Percentiles rank a stretch among this genome's conserved stretches.
Conservation (phyloP, 306 rosid genomes). For the Fagus crenata region DNA sequence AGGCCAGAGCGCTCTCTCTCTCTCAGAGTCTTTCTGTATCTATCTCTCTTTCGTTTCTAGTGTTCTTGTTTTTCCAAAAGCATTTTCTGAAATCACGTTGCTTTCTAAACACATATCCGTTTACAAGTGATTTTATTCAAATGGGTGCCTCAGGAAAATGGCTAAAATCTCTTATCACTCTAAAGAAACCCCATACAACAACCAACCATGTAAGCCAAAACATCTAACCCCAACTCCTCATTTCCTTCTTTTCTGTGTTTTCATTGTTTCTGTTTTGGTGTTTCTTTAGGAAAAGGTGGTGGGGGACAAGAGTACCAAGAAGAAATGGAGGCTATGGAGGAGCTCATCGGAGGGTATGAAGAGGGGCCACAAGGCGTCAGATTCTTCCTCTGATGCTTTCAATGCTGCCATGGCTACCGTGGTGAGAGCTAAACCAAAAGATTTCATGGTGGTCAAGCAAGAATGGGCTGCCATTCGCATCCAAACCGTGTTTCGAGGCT, state of each 20-base stretch:
- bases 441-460: slow-evolving; percentile 57
- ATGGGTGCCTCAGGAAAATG: slow-evolving; percentile 87
- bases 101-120: neutral
- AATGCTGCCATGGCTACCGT: slow-evolving; percentile 76
- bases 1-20: neutral
- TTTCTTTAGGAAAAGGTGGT: slow-evolving; percentile 49
- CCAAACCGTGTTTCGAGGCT: slow-evolving; percentile 74
- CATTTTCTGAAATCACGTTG: slow-evolving; percentile 9
- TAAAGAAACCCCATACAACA: slow-evolving; percentile 42
- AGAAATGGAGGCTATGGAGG: slow-evolving; percentile 88
- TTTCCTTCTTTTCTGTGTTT: neutral
- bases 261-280: slow-evolving; percentile 7
- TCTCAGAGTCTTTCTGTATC: neutral
- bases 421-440: slow-evolving; percentile 64
- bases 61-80: slow-evolving; percentile 3
- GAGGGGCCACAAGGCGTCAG: slow-evolving; percentile 36
- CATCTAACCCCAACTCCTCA: neutral
- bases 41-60: slow-evolving; percentile 7
- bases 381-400: slow-evolving; percentile 45
- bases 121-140: slow-evolving; percentile 16
- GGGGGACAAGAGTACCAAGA: slow-evolving; percentile 53
- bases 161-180: slow-evolving; percentile 69
- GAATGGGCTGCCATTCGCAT: slow-evolving; percentile 85
- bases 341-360: slow-evolving; percentile 60
- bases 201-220: slow-evolving; percentile 52